phyloP scores from a whole-genome alignment of 768 basidiomycete species.

The Auriscalpium orientale region DNA sequence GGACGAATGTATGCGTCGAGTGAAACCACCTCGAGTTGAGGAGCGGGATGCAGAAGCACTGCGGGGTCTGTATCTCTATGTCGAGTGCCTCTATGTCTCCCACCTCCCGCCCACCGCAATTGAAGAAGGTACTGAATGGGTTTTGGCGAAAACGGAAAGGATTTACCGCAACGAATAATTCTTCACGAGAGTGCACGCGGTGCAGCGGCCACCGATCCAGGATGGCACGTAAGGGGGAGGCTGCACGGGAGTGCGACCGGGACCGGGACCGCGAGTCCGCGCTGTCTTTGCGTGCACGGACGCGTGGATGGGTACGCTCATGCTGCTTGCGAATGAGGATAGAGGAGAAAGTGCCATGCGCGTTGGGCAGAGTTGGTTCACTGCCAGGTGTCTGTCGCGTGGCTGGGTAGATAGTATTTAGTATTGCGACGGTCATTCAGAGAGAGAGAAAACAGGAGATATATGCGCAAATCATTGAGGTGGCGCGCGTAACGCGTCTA shows the following conservation, averaged over 20 bases:
- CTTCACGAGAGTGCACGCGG: slow-evolving; percentile 36
- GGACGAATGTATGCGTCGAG: slow-evolving; percentile 19
- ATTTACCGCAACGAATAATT: slow-evolving; percentile 30
- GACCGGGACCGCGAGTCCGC: slow-evolving; percentile 25
- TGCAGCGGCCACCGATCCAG: slow-evolving; percentile 48
- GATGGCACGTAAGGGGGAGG: slow-evolving; percentile 49
- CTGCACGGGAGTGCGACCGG: slow-evolving; percentile 31
- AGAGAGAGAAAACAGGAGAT: too few relatives aligned
- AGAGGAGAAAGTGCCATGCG: background rate
- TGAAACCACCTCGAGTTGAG: slow-evolving; percentile 8
- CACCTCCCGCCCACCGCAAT: background rate
- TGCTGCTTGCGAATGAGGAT: slow-evolving; percentile 6
- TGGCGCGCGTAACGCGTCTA: slow-evolving; percentile 2
- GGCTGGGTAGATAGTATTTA: background rate
- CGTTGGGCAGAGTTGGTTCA: slow-evolving; percentile 9
- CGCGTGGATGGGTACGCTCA: slow-evolving; percentile 13
- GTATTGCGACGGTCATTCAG: too few relatives aligned
- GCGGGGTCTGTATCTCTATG: background rate
- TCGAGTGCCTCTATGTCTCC: slow-evolving; percentile 1
- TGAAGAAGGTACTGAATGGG: slow-evolving; percentile 2
- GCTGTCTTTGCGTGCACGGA: slow-evolving; percentile 15
- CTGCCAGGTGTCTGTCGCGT: slow-evolving; percentile 5
- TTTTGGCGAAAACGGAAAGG: slow-evolving; percentile 24
- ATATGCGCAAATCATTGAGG: background rate
- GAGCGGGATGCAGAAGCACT: slow-evolving; percentile 14